These are phyloP conservation scores for Pharus latifolius DNA, from an alignment of 176 grass and related monocot genomes.

Conservation along the genomic window DNA sequence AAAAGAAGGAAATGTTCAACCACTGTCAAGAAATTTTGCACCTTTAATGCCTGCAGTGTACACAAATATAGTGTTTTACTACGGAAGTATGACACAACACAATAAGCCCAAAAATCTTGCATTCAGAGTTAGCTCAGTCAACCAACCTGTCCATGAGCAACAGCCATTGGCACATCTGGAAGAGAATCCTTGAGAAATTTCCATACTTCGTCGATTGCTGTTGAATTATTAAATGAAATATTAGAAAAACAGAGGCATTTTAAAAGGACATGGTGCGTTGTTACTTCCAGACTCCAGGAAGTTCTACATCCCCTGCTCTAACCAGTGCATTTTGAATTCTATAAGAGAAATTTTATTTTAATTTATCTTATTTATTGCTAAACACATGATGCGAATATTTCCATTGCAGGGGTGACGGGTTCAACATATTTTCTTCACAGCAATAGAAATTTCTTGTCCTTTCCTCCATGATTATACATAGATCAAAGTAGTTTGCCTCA, in stretches of 20 bases:
- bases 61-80: background rate
- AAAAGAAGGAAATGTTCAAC: background rate
- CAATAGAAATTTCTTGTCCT: background rate
- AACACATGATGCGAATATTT: too few relatives aligned
- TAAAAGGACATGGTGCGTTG: background rate
- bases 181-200: constrained; percentile 61
- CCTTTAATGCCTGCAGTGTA: background rate
- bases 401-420: too few relatives aligned
- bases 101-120: constrained; percentile 1
- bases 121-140: constrained; percentile 18
- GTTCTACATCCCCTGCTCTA: too few relatives aligned
- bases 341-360: too few relatives aligned
- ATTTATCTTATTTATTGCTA: too few relatives aligned
- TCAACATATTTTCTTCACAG: background rate
- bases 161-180: constrained; percentile 51
- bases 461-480: background rate
- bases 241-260: constrained; percentile 16
- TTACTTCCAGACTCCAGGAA: too few relatives aligned
- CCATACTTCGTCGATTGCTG: constrained; percentile 76
- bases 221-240: constrained; percentile 28
- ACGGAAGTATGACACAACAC: background rate
- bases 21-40: too few relatives aligned
- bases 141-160: constrained; percentile 87
- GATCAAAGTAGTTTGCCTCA: too few relatives aligned
- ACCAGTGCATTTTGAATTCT: too few relatives aligned